Conservation (phyloP, 768 basidiomycete species). For the Sporobolomyces phaffii region DNA sequence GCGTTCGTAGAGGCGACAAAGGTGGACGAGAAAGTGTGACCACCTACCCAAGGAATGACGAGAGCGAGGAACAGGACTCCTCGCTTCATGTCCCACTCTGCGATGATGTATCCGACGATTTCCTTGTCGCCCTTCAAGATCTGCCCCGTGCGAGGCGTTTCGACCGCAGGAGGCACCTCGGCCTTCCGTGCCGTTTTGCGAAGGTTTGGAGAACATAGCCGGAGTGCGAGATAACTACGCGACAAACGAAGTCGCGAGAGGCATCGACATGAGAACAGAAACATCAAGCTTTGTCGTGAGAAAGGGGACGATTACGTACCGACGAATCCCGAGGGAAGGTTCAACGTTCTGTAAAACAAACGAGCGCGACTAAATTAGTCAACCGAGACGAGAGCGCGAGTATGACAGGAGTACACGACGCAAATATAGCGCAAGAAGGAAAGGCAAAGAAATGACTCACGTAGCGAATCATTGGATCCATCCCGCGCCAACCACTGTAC, state of each 20-base stretch:
- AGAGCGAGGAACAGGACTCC: conserved; percentile 29
- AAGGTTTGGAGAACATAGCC: conserved; percentile 29
- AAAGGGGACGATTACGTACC: not conserved
- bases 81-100: conserved; percentile 25
- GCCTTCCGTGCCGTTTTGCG: conserved; percentile 13
- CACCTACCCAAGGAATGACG: conserved; percentile 28
- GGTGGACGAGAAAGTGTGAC: not conserved
- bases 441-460: too few species aligned
- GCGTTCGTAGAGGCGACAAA: too few species aligned
- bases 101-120: conserved; percentile 26
- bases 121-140: conserved; percentile 25
- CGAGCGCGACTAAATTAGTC: too few species aligned
- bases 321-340: not conserved
- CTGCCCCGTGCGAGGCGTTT: not conserved
- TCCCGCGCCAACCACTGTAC: conserved; percentile 3
- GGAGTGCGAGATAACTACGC: conserved; percentile 28
- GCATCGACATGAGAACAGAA: not conserved
- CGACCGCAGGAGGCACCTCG: not conserved
- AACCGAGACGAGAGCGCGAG: too few species aligned
- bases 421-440: too few species aligned
- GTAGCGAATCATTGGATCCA: conserved; percentile 19
- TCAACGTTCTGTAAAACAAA: not conserved
- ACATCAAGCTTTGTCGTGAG: not conserved
- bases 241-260: not conserved
- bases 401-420: too few species aligned